Conservation (phyloP, 768 basidiomycete genomes). For the Trametes cinnabarina region DNA sequence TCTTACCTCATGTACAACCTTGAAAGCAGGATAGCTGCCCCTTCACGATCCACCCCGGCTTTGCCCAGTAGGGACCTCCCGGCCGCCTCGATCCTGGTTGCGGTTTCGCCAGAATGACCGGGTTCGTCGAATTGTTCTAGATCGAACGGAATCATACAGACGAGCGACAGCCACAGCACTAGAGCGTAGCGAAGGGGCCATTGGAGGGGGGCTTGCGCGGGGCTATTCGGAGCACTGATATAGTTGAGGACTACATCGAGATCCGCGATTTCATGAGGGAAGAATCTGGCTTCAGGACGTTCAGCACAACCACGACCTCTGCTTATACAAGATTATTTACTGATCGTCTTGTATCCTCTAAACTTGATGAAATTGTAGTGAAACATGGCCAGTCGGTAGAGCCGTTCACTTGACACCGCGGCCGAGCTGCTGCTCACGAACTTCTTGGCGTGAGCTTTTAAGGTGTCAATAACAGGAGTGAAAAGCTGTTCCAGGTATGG, state of each 20-base stretch:
- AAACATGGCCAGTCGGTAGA: slow-evolving; percentile 54
- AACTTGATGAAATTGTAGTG: slow-evolving; percentile 84
- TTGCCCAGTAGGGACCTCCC: slow-evolving; percentile 57
- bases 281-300: slow-evolving; percentile 70
- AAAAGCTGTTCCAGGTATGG: slow-evolving; percentile 82
- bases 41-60: slow-evolving; percentile 84
- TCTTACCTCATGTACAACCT: slow-evolving; percentile 73
- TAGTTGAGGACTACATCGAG: slow-evolving; percentile 72
- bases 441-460: slow-evolving; percentile 54
- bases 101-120: slow-evolving; percentile 51
- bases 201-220: slow-evolving; percentile 41
- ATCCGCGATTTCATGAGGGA: slow-evolving; percentile 89
- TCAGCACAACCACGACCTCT: not conserved
- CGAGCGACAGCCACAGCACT: slow-evolving; percentile 90
- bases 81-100: slow-evolving; percentile 51
- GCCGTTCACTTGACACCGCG: slow-evolving; percentile 27
- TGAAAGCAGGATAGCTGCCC: slow-evolving; percentile 77
- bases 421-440: slow-evolving; percentile 14
- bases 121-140: slow-evolving; percentile 79
- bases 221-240: slow-evolving; percentile 47
- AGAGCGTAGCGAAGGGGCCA: slow-evolving; percentile 86
- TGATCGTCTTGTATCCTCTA: slow-evolving; percentile 87
- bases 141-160: slow-evolving; percentile 92
- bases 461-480: slow-evolving; percentile 61
- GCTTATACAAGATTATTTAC: slow-evolving; percentile 38